phyloP scores from a whole-genome alignment of 768 basidiomycete species.

The Suillus clintonianus region DNA sequence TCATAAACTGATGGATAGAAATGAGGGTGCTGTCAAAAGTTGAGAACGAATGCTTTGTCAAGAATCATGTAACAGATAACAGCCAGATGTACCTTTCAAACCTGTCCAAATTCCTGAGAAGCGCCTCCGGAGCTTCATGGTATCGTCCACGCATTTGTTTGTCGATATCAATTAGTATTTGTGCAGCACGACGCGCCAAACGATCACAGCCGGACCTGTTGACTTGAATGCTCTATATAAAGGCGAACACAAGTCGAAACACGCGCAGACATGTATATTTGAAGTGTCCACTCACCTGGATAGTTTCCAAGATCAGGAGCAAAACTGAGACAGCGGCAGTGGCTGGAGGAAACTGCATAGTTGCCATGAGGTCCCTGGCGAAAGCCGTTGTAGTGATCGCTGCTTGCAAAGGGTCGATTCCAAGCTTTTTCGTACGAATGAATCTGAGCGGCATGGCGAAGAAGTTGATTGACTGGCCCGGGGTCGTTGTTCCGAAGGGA shows the following conservation, averaged over 20 bases:
- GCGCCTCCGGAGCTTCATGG: conserved; percentile 41
- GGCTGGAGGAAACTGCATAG: conserved; percentile 45
- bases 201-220: conserved; percentile 43
- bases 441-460: conserved; percentile 32
- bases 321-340: conserved; percentile 41
- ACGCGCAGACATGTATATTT: background rate
- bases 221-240: conserved; percentile 28
- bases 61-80: background rate
- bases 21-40: conserved; percentile 35
- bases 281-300: conserved; percentile 36
- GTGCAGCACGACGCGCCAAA: conserved; percentile 41
- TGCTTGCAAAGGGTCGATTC: conserved; percentile 29
- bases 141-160: conserved; percentile 47
- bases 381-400: conserved; percentile 32
- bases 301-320: conserved; percentile 45
- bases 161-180: conserved; percentile 44
- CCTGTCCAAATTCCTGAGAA: conserved; percentile 41
- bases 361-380: conserved; percentile 32
- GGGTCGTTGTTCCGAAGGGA: background rate
- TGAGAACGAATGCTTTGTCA: background rate
- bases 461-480: background rate
- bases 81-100: conserved; percentile 39
- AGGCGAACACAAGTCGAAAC: conserved; percentile 7
- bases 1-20: conserved; percentile 43
- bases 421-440: conserved; percentile 27